phyloP scores from a whole-genome alignment of 164 flowering plant species.

The Vitis rotundifolia region DNA sequence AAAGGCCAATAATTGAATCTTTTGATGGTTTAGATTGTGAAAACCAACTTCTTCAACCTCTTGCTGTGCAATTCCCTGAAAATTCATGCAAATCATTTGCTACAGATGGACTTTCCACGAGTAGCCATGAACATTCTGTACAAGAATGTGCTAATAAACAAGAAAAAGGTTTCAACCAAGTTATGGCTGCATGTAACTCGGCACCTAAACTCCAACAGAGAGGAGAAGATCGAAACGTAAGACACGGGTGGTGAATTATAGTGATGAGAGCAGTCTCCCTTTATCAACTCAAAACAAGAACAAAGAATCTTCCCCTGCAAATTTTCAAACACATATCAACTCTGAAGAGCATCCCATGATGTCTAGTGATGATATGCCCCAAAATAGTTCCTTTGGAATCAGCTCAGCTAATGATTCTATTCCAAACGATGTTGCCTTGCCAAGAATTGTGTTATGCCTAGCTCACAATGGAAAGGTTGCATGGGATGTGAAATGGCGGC shows the following conservation, averaged over 20 bases:
- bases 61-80: conserved; percentile 30
- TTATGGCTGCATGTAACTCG: conserved; percentile 14
- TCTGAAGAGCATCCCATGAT: too few species aligned
- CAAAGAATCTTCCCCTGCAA: too few species aligned
- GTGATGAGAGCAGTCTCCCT: too few species aligned
- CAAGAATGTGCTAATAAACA: conserved; percentile 5
- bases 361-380: too few species aligned
- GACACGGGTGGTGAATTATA: too few species aligned
- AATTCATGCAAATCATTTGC: conserved; percentile 22
- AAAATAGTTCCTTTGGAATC: too few species aligned
- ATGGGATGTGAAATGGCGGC: conserved; percentile 98
- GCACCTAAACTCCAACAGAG: conserved; percentile 7
- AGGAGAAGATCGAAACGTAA: conserved; percentile 8
- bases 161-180: conserved; percentile 10
- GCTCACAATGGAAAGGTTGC: conserved; percentile 87
- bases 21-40: conserved; percentile 14
- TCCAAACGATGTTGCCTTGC: too few species aligned
- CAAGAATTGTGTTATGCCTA: conserved; percentile 55
- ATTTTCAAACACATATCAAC: too few species aligned
- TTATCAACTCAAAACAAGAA: too few species aligned
- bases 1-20: conserved; percentile 15
- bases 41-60: conserved; percentile 21
- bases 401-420: too few species aligned
- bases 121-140: conserved; percentile 14
- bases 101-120: conserved; percentile 8